These are phyloP conservation scores for Pseudogymnoascus sp. DNA, from an alignment of 2,329 filamentous ascomycete species.

Conservation along the genomic window DNA sequence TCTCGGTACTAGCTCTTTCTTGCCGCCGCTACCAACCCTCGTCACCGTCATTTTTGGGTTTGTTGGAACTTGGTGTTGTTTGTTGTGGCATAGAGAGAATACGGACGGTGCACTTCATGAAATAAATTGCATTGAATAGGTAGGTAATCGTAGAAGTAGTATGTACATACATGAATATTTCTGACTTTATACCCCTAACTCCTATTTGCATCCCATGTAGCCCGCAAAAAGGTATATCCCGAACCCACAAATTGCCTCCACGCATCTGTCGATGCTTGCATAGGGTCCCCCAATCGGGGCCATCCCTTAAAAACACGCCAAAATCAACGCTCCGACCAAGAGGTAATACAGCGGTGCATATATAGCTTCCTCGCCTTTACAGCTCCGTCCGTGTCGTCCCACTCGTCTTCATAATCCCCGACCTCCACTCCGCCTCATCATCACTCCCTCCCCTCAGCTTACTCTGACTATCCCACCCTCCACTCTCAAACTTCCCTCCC, in stretches of 20 bases:
- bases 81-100: background rate
- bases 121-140: too few relatives aligned
- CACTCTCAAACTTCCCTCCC: constrained; percentile 14
- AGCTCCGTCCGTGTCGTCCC: constrained; percentile 14
- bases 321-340: background rate
- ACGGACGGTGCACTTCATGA: background rate
- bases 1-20: background rate
- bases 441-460: constrained; percentile 10
- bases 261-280: background rate
- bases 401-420: constrained; percentile 15
- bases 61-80: background rate
- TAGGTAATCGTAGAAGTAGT: background rate
- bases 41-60: background rate
- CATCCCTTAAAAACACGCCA: background rate
- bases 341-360: background rate
- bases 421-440: constrained; percentile 15
- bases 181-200: background rate
- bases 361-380: constrained; percentile 16
- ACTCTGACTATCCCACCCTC: constrained; percentile 16
- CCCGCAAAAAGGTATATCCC: constrained; percentile 1
- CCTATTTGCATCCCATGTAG: background rate
- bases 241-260: background rate
- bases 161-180: background rate
- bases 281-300: background rate
- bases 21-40: too few relatives aligned